Conservation (phyloP, 31 red algal genomes). For the Odonthalia washingtoniensis region DNA sequence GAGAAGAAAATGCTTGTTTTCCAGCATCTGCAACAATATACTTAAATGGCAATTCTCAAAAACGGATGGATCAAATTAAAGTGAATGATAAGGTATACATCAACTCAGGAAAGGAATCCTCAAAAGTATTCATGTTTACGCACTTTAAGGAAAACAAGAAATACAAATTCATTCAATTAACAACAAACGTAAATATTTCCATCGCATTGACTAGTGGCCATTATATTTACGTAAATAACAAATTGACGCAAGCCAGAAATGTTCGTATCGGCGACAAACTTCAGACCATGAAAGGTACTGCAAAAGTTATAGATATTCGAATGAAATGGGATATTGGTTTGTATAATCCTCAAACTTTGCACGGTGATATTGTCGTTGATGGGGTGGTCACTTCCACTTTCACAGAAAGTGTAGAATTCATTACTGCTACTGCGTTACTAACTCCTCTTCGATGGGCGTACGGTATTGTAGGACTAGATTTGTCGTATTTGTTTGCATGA, state of each 20-base stretch:
- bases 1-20: slow-evolving; percentile 78
- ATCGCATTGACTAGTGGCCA: slow-evolving; percentile 57
- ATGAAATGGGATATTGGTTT: slow-evolving; percentile 27
- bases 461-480: no score
- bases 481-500: no score
- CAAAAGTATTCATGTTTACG: no score
- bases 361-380: slow-evolving; percentile 76
- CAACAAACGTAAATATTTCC: slow-evolving; percentile 7
- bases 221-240: slow-evolving; percentile 53
- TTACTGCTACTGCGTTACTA: no score
- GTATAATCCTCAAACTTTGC: slow-evolving; percentile 66
- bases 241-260: slow-evolving; percentile 16
- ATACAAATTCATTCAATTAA: slow-evolving; percentile 58
- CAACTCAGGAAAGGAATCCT: no score
- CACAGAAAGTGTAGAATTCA: no score
- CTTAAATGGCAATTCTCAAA: neutral
- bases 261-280: slow-evolving; percentile 56
- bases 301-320: slow-evolving; percentile 14
- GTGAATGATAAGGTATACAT: slow-evolving; percentile 56
- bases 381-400: slow-evolving; percentile 62
- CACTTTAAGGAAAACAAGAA: no score
- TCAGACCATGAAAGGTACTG: slow-evolving; percentile 40
- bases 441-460: no score
- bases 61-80: slow-evolving; percentile 64
- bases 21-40: slow-evolving; percentile 59